Evolutionary conservation across 1,139 yeast species (phyloP).

Genomic region (Geotrichum bryndzae): DNA sequence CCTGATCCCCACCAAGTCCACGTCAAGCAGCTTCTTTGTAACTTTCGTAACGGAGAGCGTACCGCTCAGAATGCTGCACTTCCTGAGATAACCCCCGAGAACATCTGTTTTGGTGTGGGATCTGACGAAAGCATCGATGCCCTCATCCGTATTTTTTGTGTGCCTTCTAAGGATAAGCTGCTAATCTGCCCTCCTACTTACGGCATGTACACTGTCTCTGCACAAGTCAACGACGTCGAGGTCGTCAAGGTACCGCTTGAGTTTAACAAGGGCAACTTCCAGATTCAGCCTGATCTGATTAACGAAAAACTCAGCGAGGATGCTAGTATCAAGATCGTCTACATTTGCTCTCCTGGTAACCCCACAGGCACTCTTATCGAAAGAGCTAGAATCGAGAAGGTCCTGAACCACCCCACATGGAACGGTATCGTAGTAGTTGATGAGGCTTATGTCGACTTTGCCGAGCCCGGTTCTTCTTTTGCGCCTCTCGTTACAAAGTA

Average conservation of each 20-base stretch:
- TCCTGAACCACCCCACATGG: conserved; percentile 53
- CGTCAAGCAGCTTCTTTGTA: conserved; percentile 64
- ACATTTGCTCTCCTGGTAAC: conserved; percentile 97
- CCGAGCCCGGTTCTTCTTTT: conserved; percentile 60
- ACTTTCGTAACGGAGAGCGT: conserved; percentile 57
- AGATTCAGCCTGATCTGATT: conserved; percentile 56
- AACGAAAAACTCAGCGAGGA: conserved; percentile 50
- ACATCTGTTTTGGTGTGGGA: conserved; percentile 91
- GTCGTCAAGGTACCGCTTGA: conserved; percentile 66
- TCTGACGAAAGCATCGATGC: conserved; percentile 95
- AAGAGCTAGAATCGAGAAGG: conserved; percentile 43
- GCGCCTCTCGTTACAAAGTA: conserved; percentile 76
- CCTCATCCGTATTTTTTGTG: conserved; percentile 75
- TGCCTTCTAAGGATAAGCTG: conserved; percentile 76
- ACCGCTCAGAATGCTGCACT: conserved; percentile 19
- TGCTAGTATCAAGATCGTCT: conserved; percentile 59
- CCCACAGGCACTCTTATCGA: conserved; percentile 75
- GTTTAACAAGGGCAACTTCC: conserved; percentile 47
- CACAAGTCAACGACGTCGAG: conserved; percentile 79
- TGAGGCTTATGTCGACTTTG: conserved; percentile 91
- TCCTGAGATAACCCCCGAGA: conserved; percentile 48
- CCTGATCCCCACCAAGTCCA: conserved; percentile 95
- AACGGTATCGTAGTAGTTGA: conserved; percentile 82
- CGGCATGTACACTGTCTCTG: conserved; percentile 93
- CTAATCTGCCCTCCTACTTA: conserved; percentile 92